Conservation (phyloP, 306 rosid species). For the Prunus mira region DNA sequence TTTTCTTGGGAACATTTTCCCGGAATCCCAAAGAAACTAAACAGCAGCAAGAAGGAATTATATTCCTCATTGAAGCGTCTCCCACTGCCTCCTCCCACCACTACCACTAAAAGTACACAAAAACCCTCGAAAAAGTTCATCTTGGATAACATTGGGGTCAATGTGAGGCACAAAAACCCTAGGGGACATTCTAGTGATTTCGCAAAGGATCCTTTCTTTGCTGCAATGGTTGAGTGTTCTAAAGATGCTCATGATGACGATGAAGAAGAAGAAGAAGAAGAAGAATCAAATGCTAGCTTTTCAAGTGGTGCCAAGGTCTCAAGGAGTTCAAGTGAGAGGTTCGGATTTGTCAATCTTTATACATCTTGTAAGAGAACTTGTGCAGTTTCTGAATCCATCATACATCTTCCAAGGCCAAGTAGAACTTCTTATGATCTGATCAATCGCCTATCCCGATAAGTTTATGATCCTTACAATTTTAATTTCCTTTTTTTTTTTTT, state of each 20-base stretch:
- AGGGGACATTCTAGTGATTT: background rate
- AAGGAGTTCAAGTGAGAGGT: slow-evolving; percentile 71
- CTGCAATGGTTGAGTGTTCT: slow-evolving; percentile 82
- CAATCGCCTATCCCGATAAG: slow-evolving; percentile 12
- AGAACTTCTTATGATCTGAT: slow-evolving; percentile 44
- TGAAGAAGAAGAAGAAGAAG: background rate
- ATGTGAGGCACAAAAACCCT: slow-evolving; percentile 26
- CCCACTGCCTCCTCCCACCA: slow-evolving; percentile 62
- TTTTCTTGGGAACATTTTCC: slow-evolving; percentile 98
- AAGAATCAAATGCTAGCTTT: slow-evolving; percentile 12
- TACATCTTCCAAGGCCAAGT: slow-evolving; percentile 57
- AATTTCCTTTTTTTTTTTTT: slow-evolving; percentile 13
- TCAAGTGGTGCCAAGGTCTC: slow-evolving; percentile 57
- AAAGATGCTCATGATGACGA: slow-evolving; percentile 41
- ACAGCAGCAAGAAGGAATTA: slow-evolving; percentile 24
- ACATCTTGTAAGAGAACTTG: slow-evolving; percentile 73
- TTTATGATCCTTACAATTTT: background rate
- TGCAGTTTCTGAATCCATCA: slow-evolving; percentile 67
- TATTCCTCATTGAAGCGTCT: slow-evolving; percentile 39
- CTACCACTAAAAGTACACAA: background rate
- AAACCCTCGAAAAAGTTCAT: slow-evolving; percentile 32
- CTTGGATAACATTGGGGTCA: slow-evolving; percentile 24
- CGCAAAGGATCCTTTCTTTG: slow-evolving; percentile 70
- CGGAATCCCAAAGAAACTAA: slow-evolving; percentile 82
- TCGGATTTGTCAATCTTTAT: slow-evolving; percentile 55